Percentiles rank a stretch among this genome's conserved stretches.
These are phyloP conservation scores for Candida sonorensis DNA, from an alignment of 805 yeast species.

Conservation along the genomic window DNA sequence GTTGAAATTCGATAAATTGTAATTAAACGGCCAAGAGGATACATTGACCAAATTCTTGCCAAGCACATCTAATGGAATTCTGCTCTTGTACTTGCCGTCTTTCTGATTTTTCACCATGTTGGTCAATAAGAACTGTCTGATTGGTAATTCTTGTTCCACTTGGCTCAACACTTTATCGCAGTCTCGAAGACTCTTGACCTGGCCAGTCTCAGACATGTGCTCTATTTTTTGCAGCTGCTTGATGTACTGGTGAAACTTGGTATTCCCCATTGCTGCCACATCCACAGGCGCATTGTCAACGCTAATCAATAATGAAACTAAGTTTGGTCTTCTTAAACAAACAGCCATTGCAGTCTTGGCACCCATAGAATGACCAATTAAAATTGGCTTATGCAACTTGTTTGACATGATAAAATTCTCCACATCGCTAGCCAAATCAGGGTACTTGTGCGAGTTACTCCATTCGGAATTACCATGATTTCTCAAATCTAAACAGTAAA, in stretches of 20 bases:
- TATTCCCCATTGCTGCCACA: conserved; percentile 33
- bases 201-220: conserved; percentile 30
- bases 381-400: conserved; percentile 41
- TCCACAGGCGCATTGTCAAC: conserved; percentile 91
- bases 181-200: conserved; percentile 46
- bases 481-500: conserved; percentile 70
- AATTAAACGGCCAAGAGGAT: conserved; percentile 71
- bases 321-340: conserved; percentile 58
- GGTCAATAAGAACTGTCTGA: conserved; percentile 74
- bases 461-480: conserved; percentile 95
- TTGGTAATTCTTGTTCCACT: conserved; percentile 51
- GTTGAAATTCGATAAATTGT: conserved; percentile 45
- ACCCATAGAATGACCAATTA: conserved; percentile 86
- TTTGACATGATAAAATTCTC: conserved; percentile 54
- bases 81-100: conserved; percentile 32
- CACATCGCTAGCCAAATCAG: conserved; percentile 81
- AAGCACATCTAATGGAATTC: conserved; percentile 68
- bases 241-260: conserved; percentile 61
- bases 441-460: conserved; percentile 62
- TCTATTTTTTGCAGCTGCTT: conserved; percentile 55
- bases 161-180: conserved; percentile 58
- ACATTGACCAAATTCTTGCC: conserved; percentile 58
- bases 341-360: conserved; percentile 91
- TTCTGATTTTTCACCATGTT: conserved; percentile 40
- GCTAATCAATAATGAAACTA: conserved; percentile 56